phyloP scores from a whole-genome alignment of 225 moss, liverwort and hornwort species.

The Thuidium tamariscinum region DNA sequence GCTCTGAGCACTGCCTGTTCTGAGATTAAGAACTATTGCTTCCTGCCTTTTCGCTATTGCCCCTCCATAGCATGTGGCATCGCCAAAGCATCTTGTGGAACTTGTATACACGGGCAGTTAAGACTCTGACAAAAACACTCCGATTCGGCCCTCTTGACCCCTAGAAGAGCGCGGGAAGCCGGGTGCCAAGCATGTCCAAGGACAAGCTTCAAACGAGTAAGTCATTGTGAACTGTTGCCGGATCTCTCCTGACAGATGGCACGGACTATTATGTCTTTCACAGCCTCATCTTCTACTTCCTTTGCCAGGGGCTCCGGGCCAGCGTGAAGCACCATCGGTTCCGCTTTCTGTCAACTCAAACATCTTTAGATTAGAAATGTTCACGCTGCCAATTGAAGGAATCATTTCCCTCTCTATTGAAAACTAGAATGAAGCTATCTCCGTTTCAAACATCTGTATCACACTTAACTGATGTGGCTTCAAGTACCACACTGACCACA shows the following conservation, averaged over 20 bases:
- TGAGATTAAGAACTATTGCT: neutral
- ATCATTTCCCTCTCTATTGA: neutral
- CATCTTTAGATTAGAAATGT: constrained; percentile 5
- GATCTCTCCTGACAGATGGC: constrained; percentile 12
- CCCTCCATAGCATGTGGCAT: neutral
- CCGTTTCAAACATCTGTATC: neutral
- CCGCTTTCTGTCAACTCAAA: constrained; percentile 16
- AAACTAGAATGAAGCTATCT: neutral
- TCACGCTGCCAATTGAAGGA: neutral
- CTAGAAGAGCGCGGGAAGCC: neutral
- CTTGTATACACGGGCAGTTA: neutral
- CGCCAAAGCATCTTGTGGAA: neutral
- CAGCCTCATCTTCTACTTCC: constrained; percentile 23
- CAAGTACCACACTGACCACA: neutral
- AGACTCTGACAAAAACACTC: neutral
- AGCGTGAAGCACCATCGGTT: constrained; percentile 1
- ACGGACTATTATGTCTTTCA: constrained; percentile 22
- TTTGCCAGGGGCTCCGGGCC: constrained; percentile 1
- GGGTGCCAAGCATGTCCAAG: neutral
- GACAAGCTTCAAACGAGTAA: neutral
- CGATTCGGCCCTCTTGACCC: neutral
- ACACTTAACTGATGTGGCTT: neutral
- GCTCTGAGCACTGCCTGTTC: neutral
- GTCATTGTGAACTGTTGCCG: neutral
- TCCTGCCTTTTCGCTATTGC: neutral